Evolutionary conservation across 345 rosid genomes (phyloP).

Genomic region (Trapa incisa): DNA sequence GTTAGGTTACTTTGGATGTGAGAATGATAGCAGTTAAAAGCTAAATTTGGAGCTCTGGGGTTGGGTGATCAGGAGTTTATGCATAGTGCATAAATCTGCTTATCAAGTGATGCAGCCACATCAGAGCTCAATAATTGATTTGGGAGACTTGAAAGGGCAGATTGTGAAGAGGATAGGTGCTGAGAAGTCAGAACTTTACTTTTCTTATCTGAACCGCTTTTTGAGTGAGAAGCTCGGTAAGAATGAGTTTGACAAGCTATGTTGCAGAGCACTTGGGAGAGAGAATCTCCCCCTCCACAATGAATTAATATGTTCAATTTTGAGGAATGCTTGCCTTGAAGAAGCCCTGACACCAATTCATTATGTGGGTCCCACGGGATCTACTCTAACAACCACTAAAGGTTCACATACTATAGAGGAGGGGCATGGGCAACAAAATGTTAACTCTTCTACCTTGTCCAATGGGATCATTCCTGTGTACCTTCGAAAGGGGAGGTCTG

Average conservation of each 20-base stretch:
- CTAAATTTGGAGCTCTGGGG: conserved; percentile 10
- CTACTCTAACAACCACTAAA: conserved; percentile 27
- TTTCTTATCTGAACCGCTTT: conserved; percentile 64
- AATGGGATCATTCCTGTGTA: conserved; percentile 70
- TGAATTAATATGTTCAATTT: conserved; percentile 57
- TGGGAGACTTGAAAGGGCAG: conserved; percentile 61
- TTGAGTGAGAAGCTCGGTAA: conserved; percentile 72
- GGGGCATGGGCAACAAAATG: conserved; percentile 50
- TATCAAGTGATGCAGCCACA: conserved; percentile 64
- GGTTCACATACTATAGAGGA: conserved; percentile 36
- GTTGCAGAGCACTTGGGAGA: conserved; percentile 63
- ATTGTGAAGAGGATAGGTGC: conserved; percentile 78
- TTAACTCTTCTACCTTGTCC: conserved; percentile 46
- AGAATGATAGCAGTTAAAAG: neutral
- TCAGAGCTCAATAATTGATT: conserved; percentile 69
- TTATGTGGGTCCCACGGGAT: conserved; percentile 38
- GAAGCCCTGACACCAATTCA: conserved; percentile 47
- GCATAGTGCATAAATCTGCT: conserved; percentile 36
- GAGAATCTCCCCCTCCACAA: conserved; percentile 88
- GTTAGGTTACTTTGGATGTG: conserved; percentile 4
- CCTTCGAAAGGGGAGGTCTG: conserved; percentile 60
- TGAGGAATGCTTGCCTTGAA: conserved; percentile 73
- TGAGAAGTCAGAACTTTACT: conserved; percentile 75
- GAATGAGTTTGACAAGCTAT: conserved; percentile 73
- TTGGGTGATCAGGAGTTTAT: conserved; percentile 15